Evolutionary conservation across 352 stramenopile genomes (phyloP).

Genomic region (Phytopythium helicoides): DNA sequence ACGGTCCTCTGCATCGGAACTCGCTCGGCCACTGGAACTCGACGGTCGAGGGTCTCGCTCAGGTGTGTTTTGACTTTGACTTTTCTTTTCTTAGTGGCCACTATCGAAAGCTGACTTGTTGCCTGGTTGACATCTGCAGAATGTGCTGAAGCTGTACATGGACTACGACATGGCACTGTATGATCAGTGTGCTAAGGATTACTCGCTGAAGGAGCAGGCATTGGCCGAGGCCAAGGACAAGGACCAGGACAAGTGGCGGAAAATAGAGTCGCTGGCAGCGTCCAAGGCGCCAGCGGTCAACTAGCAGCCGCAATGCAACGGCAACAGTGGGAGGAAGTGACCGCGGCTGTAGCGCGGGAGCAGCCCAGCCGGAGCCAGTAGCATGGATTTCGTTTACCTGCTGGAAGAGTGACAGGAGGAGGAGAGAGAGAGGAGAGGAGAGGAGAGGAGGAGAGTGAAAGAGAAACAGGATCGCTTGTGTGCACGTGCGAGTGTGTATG

Average conservation of each 20-base stretch:
- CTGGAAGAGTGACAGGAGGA: background rate
- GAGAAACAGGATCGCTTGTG: slow-evolving; percentile 7
- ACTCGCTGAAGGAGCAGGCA: slow-evolving; percentile 71
- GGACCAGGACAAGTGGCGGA: slow-evolving; percentile 90
- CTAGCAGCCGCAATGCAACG: background rate
- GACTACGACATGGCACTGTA: slow-evolving; percentile 95
- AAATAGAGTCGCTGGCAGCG: slow-evolving; percentile 91
- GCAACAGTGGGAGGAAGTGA: background rate
- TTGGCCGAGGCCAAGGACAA: slow-evolving; percentile 70
- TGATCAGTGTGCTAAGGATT: slow-evolving; percentile 88
- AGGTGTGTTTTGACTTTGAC: slow-evolving; percentile 27
- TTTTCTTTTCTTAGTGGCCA: background rate
- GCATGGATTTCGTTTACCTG: slow-evolving; percentile 4
- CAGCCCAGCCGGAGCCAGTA: background rate
- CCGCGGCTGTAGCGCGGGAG: too few relatives aligned
- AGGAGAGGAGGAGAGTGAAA: slow-evolving; percentile 2
- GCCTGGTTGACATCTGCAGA: slow-evolving; percentile 22
- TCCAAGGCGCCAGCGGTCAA: slow-evolving; percentile 53
- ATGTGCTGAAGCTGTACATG: slow-evolving; percentile 90
- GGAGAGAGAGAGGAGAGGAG: slow-evolving; percentile 6
- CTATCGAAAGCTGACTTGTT: slow-evolving; percentile 6
- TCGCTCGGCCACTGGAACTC: slow-evolving; percentile 96
- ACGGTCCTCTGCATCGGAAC: slow-evolving; percentile 85
- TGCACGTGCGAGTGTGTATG: background rate
- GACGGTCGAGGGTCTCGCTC: slow-evolving; percentile 94